phyloP scores from a whole-genome alignment of 768 basidiomycete genomes.

The Leccinum uliginosum region DNA sequence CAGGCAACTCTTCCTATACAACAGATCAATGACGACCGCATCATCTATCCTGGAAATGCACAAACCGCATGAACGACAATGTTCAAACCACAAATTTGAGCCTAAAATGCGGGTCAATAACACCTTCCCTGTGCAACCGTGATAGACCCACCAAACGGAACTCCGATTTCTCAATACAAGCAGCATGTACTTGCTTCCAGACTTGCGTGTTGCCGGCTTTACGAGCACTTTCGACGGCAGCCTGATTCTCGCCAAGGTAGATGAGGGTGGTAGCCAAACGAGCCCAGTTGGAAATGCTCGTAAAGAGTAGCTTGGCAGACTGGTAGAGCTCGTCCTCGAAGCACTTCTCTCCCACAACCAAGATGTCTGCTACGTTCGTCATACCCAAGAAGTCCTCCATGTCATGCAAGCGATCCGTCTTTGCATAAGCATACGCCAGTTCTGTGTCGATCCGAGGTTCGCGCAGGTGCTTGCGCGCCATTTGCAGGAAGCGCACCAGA shows the following conservation, averaged over 20 bases:
- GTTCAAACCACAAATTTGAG: conserved; percentile 98
- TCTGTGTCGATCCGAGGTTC: conserved; percentile 99
- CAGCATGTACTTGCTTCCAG: conserved; percentile 99
- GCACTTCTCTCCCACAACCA: conserved; percentile 98
- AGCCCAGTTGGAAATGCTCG: conserved; percentile 98
- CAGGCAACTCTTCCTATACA: conserved; percentile 68
- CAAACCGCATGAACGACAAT: conserved; percentile 84
- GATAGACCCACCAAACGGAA: conserved; percentile 70
- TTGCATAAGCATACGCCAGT: conserved; percentile 96
- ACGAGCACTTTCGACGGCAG: conserved; percentile 97
- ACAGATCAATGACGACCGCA: background rate
- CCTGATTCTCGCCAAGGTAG: conserved; percentile 96
- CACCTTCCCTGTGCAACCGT: background rate
- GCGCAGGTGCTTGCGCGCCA: conserved; percentile 95
- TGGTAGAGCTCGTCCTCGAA: conserved; percentile 98
- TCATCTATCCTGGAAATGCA: conserved; percentile 11
- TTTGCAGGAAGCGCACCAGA: conserved; percentile 94
- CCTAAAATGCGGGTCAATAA: conserved; percentile 38
- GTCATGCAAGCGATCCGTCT: conserved; percentile 95
- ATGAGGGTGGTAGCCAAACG: conserved; percentile 96
- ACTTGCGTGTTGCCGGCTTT: conserved; percentile 99
- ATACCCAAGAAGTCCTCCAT: conserved; percentile 99
- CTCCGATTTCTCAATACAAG: conserved; percentile 95
- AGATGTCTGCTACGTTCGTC: conserved; percentile 97
- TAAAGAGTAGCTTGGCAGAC: conserved; percentile 92